phyloP scores from a whole-genome alignment of 495 filamentous ascomycete genomes.

The Penicillium alfredii region DNA sequence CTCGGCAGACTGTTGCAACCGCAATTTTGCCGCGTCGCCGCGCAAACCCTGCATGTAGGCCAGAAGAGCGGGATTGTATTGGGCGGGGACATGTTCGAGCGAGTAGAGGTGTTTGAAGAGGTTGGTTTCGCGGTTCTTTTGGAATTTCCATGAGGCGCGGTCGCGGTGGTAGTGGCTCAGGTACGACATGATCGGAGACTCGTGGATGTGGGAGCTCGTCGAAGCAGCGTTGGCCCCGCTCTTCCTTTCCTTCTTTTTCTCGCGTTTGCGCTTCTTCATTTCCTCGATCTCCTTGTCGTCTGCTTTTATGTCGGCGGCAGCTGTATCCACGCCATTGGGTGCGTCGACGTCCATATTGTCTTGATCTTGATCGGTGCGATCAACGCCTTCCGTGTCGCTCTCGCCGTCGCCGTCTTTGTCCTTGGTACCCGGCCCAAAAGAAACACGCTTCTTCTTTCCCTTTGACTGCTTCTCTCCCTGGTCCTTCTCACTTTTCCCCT shows the following conservation, averaged over 20 bases:
- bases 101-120: constrained; percentile 78
- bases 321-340: constrained; percentile 22
- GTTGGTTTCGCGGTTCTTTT: constrained; percentile 78
- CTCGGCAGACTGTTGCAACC: constrained; percentile 56
- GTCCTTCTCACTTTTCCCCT: constrained; percentile 12
- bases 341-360: constrained; percentile 2
- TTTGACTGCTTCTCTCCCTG: constrained; percentile 17
- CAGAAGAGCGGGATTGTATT: constrained; percentile 57
- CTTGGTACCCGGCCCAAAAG: constrained; percentile 69
- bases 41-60: constrained; percentile 67
- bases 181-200: constrained; percentile 65
- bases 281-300: constrained; percentile 16
- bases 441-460: constrained; percentile 60
- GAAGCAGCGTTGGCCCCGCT: constrained; percentile 11
- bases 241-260: constrained; percentile 33
- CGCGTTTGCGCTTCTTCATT: constrained; percentile 26
- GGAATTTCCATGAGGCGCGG: constrained; percentile 78
- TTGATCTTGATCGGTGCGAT: constrained; percentile 4
- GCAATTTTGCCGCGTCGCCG: constrained; percentile 53
- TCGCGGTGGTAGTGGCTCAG: constrained; percentile 62
- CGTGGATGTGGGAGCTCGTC: constrained; percentile 18
- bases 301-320: constrained; percentile 12
- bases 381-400: constrained; percentile 11
- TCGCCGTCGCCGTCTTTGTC: constrained; percentile 49
- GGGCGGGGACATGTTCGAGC: constrained; percentile 55